Base-by-base conservation (phyloP, 2,329 filamentous ascomycete genomes). In the Cryphonectria naterciae region DNA sequence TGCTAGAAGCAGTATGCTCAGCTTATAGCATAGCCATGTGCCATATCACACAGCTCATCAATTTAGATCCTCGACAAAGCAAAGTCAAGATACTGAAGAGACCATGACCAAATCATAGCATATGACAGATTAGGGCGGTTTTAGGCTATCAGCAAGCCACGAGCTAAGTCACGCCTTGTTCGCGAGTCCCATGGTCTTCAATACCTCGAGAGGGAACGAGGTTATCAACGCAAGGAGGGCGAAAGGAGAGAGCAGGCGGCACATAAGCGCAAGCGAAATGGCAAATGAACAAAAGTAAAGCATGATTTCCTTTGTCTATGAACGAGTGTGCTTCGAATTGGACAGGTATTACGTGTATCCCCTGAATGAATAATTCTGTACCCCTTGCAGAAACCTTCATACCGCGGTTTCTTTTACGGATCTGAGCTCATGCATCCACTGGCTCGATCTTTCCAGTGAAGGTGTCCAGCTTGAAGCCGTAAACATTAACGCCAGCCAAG, bases 381-480 rank as follows among this genome's bases (percentile, higher is more conserved):
- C 32, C 49, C 6, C 52, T 15, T 58, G 17, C 28, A 32, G 54
- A 13, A 56, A 56, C 10, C n/a, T n/a, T 49, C 52, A 28, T 28
- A 32, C 15, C 28, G 28, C 28, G 6, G 8, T n/a, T 19, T 35
- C 15, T 17, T 35, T 13, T 17, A 32, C 15, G 6, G 4, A 10
- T 28, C 15, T 32, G 8, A 22, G 46, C 41, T 70, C 60, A 69
- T 22, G 28, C 56, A 25, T 66, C 68, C 19, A 72, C 68, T 2
- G 60, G 52, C 49, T 72, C 70, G 8, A 72, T 22, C 61, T 65
- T n/a, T 22, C 70, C 70, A 1, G 70, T 68, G 35, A 70, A 68
- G 19, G 70, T 72, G 15, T 72, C 70, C 52, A 72, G 46, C 28
- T 70, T 70, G 28, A 72, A 68, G 1, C 70, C 70, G 19, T 68